Base-by-base conservation (phyloP, 2,329 filamentous ascomycete genomes). In the Colletotrichum sp. region DNA sequence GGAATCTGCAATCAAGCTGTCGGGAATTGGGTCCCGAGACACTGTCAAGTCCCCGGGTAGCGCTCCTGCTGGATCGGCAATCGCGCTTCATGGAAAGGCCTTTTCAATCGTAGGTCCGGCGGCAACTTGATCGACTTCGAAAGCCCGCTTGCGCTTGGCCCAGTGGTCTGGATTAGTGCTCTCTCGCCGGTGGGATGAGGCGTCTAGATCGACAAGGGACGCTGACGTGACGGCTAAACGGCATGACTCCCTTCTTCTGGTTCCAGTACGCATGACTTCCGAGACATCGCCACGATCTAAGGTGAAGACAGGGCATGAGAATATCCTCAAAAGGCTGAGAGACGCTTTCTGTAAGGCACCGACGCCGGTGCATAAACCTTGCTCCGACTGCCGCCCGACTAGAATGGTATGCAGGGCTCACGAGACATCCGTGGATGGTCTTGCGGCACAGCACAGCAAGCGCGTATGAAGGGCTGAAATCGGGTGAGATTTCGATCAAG, bases 381-480 rank as follows among this genome's bases (percentile, higher is more conserved):
- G n/a, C n/a, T 21, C 44, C 44, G n/a, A 52, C n/a, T 52, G n/a
- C n/a, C 44, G 44, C 44, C 44, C 44, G 44, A 52, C 44, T 52
- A 52, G 44, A 52, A 13, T 21, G 44, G 44, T 13, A 52, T 52
- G n/a, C 44, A 52, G 44, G 44, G 44, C n/a, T 52, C 44, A 21
- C 44, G 44, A 52, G n/a, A 52, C n/a, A 8, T 52, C 44, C 44
- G n/a, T 52, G 44, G 2, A 6, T n/a, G 44, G n/a, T 13, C 6
- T 52, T 52, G 44, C 44, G 44, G 44, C 44, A 52, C 44, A 49
- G 44, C 44, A 49, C 44, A 21, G 44, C 44, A 52, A 24, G 44
- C 44, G n/a, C n/a, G 44, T 2, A 24, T 52, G 0, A 12, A 52
- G 6, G 2, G 4, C 4, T 21, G 6, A 13, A 13, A 1, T n/a